Evolutionary conservation across 208 protist species (phyloP), one percentile per base, ranked within the genome.

Genomic region (Endotrypanum monterogeii): DNA sequence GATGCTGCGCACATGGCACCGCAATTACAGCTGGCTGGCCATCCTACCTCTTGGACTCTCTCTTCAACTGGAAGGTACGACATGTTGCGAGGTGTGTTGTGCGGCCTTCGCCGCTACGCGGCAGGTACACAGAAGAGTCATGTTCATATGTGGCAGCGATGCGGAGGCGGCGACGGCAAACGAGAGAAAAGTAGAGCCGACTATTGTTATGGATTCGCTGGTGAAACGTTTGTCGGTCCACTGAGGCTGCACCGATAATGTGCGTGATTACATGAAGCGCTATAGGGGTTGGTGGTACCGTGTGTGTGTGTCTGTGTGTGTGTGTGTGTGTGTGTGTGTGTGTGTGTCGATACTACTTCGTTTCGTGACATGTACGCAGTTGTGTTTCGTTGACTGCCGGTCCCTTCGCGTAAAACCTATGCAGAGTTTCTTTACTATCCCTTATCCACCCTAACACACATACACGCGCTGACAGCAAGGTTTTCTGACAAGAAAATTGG

Each of bases 21-120:
- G 61, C 28, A 52, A 71, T 25, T 68, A 89, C 68, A 68, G 62
- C 23, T 96, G 92, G 92, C 74, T 93, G 16, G 67, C 75, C 0
- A 44, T 89, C 14, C 70, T 94, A 16, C 89, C 92, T 5, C 76
- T 94, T 51, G 85, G 85, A 4, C 71, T 92, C 16, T 86, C 92
- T 23, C 70, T 90, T 37, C 88, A 90, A 55, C 74, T 96, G 2
- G 41, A 69, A 12, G 81, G 81, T 14, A 25, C 23, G 6, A 70
- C 62, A 14, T 63, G 50, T 28, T 68, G 80, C 48, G 79, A 85
- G 3, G 74, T 97, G 51, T 92, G 76, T 66, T 94, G 80, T 70
- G 74, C 23, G 62, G 57, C 46, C 69, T 94, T 66, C 74, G 67
- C 18, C 44, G 67, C 28, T 51, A 54, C 50, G 9, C 63, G 51